phyloP scores from a whole-genome alignment of 345 rosid genomes.

The Kandelia obovata region DNA sequence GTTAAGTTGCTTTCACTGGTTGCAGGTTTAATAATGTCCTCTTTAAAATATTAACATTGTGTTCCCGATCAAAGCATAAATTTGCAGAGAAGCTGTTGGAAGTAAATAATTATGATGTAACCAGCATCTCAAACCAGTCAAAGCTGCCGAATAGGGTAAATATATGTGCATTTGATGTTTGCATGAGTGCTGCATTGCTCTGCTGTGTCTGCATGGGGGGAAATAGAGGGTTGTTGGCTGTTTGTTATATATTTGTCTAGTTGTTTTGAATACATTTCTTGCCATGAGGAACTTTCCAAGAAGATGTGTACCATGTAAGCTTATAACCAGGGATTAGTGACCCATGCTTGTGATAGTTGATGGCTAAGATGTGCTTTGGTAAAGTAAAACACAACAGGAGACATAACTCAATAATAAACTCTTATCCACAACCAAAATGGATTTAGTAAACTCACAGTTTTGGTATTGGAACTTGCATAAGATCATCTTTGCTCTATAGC shows the following conservation, averaged over 20 bases:
- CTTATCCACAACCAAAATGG: too few species aligned
- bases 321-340: too few species aligned
- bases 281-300: too few species aligned
- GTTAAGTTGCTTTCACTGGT: constrained; percentile 6
- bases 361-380: too few species aligned
- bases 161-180: constrained; percentile 3
- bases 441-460: too few species aligned
- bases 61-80: constrained; percentile 49
- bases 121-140: constrained; percentile 39
- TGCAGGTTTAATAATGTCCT: constrained; percentile 45
- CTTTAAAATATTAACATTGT: constrained; percentile 31
- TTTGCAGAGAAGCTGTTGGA: constrained; percentile 38
- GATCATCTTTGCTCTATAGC: too few species aligned
- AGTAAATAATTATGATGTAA: constrained; percentile 28
- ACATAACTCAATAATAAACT: too few species aligned
- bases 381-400: too few species aligned
- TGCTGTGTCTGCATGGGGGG: background rate
- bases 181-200: background rate
- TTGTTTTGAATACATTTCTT: background rate
- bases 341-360: too few species aligned
- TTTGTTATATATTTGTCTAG: background rate
- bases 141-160: constrained; percentile 52
- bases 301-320: too few species aligned
- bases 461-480: too few species aligned
- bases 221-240: background rate